These are phyloP conservation scores for Candida suzukii DNA, from an alignment of 805 yeast species.

Conservation along the genomic window DNA sequence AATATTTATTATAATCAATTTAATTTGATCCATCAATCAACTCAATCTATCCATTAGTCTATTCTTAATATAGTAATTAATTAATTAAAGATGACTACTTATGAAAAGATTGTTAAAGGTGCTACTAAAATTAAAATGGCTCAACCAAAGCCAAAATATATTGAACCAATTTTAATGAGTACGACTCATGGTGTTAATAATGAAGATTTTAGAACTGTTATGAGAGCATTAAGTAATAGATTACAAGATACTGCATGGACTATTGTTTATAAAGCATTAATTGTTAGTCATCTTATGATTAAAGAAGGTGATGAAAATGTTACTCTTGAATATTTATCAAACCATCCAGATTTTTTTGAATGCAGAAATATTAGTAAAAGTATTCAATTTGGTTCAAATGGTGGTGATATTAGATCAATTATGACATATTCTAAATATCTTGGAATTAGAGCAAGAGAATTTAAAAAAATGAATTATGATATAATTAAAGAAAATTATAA, in stretches of 20 bases:
- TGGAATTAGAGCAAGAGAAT: slow-evolving; percentile 62
- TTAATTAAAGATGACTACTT: slow-evolving; percentile 21
- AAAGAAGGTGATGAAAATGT: slow-evolving; percentile 83
- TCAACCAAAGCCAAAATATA: slow-evolving; percentile 95
- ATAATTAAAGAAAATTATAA: slow-evolving; percentile 65
- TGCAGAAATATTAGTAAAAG: slow-evolving; percentile 28
- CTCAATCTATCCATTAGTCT: not conserved
- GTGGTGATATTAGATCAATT: slow-evolving; percentile 48
- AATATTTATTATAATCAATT: too few species aligned
- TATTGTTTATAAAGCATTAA: slow-evolving; percentile 75
- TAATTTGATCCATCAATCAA: not conserved
- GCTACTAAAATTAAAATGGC: slow-evolving; percentile 78
- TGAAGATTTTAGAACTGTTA: slow-evolving; percentile 60
- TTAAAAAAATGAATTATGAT: slow-evolving; percentile 55
- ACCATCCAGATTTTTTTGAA: slow-evolving; percentile 53
- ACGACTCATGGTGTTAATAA: slow-evolving; percentile 43
- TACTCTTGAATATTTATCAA: slow-evolving; percentile 61
- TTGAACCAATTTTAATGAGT: slow-evolving; percentile 82
- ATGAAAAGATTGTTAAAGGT: slow-evolving; percentile 29
- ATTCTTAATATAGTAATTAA: too few species aligned
- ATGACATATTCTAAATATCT: slow-evolving; percentile 69
- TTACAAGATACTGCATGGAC: slow-evolving; percentile 86
- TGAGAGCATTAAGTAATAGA: slow-evolving; percentile 55
- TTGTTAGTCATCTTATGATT: slow-evolving; percentile 84
- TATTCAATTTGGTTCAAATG: slow-evolving; percentile 22